Evolutionary conservation across 176 grass and related monocot genomes (phyloP), one percentile per base, ranked within the genome.

Genomic region (Microstegium vimineum): DNA sequence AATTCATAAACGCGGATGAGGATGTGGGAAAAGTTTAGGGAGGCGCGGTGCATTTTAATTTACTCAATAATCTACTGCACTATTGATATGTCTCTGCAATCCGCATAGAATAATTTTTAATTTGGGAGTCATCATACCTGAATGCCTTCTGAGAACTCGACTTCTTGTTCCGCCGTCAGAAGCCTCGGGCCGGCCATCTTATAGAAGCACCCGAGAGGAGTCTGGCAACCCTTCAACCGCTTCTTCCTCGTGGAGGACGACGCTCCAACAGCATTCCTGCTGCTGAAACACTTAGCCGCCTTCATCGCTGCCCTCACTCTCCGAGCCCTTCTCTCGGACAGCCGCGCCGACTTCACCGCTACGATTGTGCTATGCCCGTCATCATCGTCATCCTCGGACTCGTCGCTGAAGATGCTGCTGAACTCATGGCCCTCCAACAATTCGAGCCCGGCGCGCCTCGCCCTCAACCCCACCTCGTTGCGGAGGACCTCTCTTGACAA

Each of bases 91-190:
- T 32, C 28, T 32, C 14, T 10, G 5, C 10, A 65, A 26, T 27
- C 11, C 13, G 6, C 18, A 67, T 68, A 27, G 26, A 9, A 22
- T 35, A 25, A 25, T 1, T 5, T 61, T 62, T 14, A 18, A 49
- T 68, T 22, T 65, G 37, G 27, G 6, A 54, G 40, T 2, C 18
- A 27, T 18, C 0, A 0, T 62, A 99, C 96, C 89, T 99, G 96
- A 63, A 99, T 89, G 36, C 89, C 96, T 86, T 90, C 62, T 71
- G 96, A 99, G 41, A 92, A 80, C 61, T 93, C 87, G 13, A 87
- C 62, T 79, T 95, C 96, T 83, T 95, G 88, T 36, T 88, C 63
- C 20, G 88, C 88, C 3, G 93, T 91, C 32, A 98, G 84, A 76
- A 84, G 88, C 72, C 62, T 98, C 74, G 81, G 77, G 23, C 67